Evolutionary conservation across 768 basidiomycete genomes (phyloP).

Genomic region (Suillus tomentosus): DNA sequence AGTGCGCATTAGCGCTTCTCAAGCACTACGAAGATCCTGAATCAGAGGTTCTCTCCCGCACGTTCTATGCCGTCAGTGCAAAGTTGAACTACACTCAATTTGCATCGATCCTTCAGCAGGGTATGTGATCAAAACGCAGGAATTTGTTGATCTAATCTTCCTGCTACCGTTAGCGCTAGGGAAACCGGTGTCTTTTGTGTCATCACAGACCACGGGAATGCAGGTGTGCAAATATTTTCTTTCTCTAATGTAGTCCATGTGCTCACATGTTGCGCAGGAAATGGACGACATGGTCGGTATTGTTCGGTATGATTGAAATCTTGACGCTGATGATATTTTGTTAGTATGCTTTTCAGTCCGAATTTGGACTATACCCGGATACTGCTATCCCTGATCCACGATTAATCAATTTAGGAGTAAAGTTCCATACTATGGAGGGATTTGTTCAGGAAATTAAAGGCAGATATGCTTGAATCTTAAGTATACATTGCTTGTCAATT

Average conservation of each 20-base stretch:
- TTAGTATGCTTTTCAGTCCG: slow-evolving; percentile 29
- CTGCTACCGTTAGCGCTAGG: slow-evolving; percentile 20
- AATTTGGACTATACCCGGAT: slow-evolving; percentile 25
- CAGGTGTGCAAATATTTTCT: slow-evolving; percentile 15
- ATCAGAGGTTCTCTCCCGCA: slow-evolving; percentile 23
- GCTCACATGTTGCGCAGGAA: slow-evolving; percentile 14
- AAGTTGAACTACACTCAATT: slow-evolving; percentile 22
- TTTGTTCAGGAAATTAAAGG: slow-evolving; percentile 25
- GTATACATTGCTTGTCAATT: too few relatives aligned
- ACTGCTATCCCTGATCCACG: slow-evolving; percentile 28
- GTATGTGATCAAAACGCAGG: slow-evolving; percentile 7
- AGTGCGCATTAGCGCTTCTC: slow-evolving; percentile 22
- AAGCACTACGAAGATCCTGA: slow-evolving; percentile 27
- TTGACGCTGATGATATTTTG: not conserved
- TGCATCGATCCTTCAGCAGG: slow-evolving; percentile 19
- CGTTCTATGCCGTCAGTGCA: slow-evolving; percentile 29
- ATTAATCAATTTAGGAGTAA: slow-evolving; percentile 28
- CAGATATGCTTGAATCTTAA: slow-evolving; percentile 17
- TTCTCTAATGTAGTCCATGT: not conserved
- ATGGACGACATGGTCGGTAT: slow-evolving; percentile 28
- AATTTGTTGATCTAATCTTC: not conserved
- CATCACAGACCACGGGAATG: slow-evolving; percentile 18
- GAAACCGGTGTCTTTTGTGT: slow-evolving; percentile 30
- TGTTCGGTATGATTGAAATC: slow-evolving; percentile 3
- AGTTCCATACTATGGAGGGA: slow-evolving; percentile 23